phyloP scores from a whole-genome alignment of 768 basidiomycete species.

The Xerocomellus intermedius region DNA sequence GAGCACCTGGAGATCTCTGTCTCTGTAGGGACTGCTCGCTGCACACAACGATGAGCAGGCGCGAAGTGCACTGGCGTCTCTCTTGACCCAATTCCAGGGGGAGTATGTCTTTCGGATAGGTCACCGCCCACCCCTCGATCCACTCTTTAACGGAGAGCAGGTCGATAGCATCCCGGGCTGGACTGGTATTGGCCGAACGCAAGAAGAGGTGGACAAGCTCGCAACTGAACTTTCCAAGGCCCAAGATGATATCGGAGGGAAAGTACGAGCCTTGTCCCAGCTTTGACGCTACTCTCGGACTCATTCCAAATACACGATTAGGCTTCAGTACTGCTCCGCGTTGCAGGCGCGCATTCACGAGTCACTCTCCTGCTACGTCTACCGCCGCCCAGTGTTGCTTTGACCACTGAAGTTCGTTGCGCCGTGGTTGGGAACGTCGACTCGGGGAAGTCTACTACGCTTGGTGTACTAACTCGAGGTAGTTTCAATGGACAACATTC shows the following conservation, averaged over 20 bases:
- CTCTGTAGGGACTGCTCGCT: conserved; percentile 41
- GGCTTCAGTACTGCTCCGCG: conserved; percentile 57
- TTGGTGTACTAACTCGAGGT: conserved; percentile 95
- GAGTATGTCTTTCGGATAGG: conserved; percentile 79
- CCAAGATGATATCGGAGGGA: conserved; percentile 79
- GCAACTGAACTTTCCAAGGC: conserved; percentile 42
- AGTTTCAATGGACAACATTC: conserved; percentile 23
- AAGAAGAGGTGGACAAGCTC: conserved; percentile 51
- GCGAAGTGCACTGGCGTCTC: conserved; percentile 60
- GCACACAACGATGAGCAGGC: conserved; percentile 50
- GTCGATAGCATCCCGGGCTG: conserved; percentile 49
- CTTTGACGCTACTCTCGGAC: not conserved
- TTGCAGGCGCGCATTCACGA: conserved; percentile 48
- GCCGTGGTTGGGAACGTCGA: conserved; percentile 96
- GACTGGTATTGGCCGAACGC: conserved; percentile 50
- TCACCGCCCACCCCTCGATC: conserved; percentile 54
- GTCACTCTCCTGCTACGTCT: conserved; percentile 64
- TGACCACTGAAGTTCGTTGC: conserved; percentile 90
- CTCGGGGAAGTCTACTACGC: conserved; percentile 91
- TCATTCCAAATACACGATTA: conserved; percentile 23
- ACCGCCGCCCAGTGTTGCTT: conserved; percentile 70
- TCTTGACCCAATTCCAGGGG: conserved; percentile 66
- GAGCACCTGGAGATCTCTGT: not conserved
- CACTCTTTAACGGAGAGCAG: conserved; percentile 53
- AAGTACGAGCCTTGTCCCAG: conserved; percentile 43